phyloP scores from a whole-genome alignment of 176 grass and related monocot genomes.

The Bolboschoenus planiculmis region DNA sequence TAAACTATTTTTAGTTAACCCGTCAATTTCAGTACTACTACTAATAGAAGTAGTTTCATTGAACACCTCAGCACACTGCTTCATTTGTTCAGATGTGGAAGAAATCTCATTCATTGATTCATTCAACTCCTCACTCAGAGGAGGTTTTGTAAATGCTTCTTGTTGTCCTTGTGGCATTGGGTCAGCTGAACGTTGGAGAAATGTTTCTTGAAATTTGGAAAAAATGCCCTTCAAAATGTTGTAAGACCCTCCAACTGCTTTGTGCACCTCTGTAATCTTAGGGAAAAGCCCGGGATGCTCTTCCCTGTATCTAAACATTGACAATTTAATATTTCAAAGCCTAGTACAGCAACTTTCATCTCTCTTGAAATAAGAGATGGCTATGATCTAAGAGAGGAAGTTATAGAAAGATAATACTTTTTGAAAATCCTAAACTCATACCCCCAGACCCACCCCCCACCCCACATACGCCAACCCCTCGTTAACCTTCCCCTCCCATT shows the following conservation, averaged over 20 bases:
- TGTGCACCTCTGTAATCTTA: not conserved
- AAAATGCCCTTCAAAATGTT: not conserved
- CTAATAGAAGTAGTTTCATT: not conserved
- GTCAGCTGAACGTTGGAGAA: not conserved
- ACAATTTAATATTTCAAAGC: not conserved
- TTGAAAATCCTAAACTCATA: no score
- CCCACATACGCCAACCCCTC: not conserved
- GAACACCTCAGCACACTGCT: not conserved
- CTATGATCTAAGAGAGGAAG: not conserved
- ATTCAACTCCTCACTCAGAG: not conserved
- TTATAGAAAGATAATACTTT: not conserved
- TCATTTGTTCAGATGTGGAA: not conserved
- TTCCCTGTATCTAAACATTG: slow-evolving; percentile 3
- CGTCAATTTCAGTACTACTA: not conserved
- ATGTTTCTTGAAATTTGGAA: not conserved
- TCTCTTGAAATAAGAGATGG: not conserved
- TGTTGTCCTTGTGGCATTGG: not conserved
- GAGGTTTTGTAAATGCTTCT: not conserved
- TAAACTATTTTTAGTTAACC: not conserved
- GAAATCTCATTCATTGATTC: slow-evolving; percentile 2
- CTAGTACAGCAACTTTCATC: not conserved
- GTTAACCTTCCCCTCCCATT: not conserved
- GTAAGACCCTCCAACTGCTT: slow-evolving; percentile 18
- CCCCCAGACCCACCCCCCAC: no score
- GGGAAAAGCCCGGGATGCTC: slow-evolving; percentile 5